A percentile compares a stretch with the other conserved stretches of the same genome.
Evolutionary conservation across 2,329 filamentous ascomycete genomes (phyloP).

Genomic region (Botrytis squamosa): DNA sequence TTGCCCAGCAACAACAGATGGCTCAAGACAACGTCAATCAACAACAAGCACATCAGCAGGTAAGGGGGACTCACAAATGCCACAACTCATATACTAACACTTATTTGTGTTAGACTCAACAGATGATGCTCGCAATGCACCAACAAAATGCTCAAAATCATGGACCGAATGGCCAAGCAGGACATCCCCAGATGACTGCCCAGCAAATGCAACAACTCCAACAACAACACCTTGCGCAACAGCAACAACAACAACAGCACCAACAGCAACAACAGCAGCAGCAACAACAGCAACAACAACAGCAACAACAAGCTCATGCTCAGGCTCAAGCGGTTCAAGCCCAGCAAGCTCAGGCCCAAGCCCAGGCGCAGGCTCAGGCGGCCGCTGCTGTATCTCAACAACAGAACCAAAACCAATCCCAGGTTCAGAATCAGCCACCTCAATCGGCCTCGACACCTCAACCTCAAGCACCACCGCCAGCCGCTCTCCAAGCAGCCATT

Average conservation of each 20-base stretch:
- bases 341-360: slow-evolving; percentile 36
- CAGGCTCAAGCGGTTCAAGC: slow-evolving; percentile 36
- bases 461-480: slow-evolving; percentile 41
- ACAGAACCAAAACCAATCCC: slow-evolving; percentile 51
- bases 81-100: background rate
- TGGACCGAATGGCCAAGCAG: slow-evolving; percentile 43
- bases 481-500: slow-evolving; percentile 38
- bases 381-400: slow-evolving; percentile 43
- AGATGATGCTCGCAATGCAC: slow-evolving; percentile 44
- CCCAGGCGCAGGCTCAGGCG: slow-evolving; percentile 39
- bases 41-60: slow-evolving; percentile 42
- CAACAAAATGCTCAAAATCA: slow-evolving; percentile 47
- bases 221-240: slow-evolving; percentile 47
- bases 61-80: slow-evolving; percentile 28
- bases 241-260: slow-evolving; percentile 50
- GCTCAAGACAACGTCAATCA: slow-evolving; percentile 41
- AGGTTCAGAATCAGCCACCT: slow-evolving; percentile 44
- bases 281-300: slow-evolving; percentile 27
- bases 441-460: slow-evolving; percentile 44
- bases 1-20: slow-evolving; percentile 44
- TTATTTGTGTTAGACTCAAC: background rate
- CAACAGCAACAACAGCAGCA: slow-evolving; percentile 33
- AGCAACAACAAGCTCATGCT: slow-evolving; percentile 39
- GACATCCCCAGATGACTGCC: slow-evolving; percentile 50
- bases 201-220: slow-evolving; percentile 49